These are phyloP conservation scores for Alternaria brassicicola DNA, from an alignment of 2,329 filamentous ascomycete species.

Conservation along the genomic window DNA sequence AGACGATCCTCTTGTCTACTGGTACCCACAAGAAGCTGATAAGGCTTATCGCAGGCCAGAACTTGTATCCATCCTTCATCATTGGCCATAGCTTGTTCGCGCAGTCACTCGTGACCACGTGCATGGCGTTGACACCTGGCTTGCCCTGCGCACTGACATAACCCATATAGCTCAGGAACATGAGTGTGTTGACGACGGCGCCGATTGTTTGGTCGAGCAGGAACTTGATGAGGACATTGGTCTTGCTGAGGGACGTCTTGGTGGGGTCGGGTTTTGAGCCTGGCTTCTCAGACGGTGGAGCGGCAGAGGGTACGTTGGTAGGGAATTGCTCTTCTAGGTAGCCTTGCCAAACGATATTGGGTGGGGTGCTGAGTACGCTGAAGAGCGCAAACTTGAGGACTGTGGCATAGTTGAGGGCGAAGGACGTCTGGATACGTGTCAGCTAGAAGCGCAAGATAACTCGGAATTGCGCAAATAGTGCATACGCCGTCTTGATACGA, in stretches of 20 bases:
- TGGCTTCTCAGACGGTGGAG: constrained; percentile 35
- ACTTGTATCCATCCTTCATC: constrained; percentile 67
- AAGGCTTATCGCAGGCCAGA: constrained; percentile 74
- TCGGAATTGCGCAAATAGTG: not conserved
- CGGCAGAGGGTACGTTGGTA: constrained; percentile 52
- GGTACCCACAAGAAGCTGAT: constrained; percentile 74
- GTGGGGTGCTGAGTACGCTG: constrained; percentile 74
- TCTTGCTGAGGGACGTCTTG: constrained; percentile 56
- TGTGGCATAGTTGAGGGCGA: constrained; percentile 68
- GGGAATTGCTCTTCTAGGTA: constrained; percentile 78
- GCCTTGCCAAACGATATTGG: constrained; percentile 86
- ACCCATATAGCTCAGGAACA: constrained; percentile 67
- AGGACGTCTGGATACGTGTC: constrained; percentile 56
- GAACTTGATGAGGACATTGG: constrained; percentile 72
- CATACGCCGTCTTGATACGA: constrained; percentile 66
- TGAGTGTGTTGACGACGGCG: constrained; percentile 67
- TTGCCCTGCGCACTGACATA: constrained; percentile 48
- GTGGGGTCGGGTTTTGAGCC: constrained; percentile 36
- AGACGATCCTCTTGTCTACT: constrained; percentile 71
- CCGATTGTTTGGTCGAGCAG: constrained; percentile 72
- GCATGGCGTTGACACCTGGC: constrained; percentile 41
- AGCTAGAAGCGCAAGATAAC: constrained; percentile 2
- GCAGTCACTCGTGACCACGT: constrained; percentile 39
- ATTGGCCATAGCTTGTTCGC: constrained; percentile 62
- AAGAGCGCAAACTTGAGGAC: constrained; percentile 80